Evolutionary conservation across 129 eudicot genomes (phyloP).

Genomic region (Helichrysum umbraculigerum): DNA sequence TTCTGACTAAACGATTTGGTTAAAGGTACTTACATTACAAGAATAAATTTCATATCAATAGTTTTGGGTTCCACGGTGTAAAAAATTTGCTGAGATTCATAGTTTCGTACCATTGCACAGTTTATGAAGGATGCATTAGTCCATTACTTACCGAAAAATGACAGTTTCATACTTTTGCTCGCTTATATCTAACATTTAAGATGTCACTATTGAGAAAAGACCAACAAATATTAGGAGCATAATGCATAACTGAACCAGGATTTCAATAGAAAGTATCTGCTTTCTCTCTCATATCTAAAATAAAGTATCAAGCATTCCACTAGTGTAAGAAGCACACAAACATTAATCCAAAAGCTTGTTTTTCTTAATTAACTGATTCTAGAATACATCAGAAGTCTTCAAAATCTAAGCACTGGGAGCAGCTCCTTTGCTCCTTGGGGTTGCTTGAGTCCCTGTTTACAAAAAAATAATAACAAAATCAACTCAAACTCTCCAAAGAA

Average conservation of each 20-base stretch:
- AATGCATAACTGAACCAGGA: neutral
- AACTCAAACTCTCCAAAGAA: neutral
- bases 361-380: neutral
- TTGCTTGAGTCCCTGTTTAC: slow-evolving; percentile 57
- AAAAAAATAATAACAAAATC: neutral
- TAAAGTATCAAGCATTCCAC: slow-evolving; percentile 3
- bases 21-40: too few relatives aligned
- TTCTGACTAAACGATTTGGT: neutral
- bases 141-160: neutral
- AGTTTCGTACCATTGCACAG: neutral
- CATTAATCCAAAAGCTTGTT: slow-evolving; percentile 28
- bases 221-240: neutral
- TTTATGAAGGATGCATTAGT: neutral
- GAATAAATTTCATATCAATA: neutral
- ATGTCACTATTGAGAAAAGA: neutral
- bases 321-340: slow-evolving; percentile 29
- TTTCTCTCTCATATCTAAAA: slow-evolving; percentile 23
- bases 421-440: slow-evolving; percentile 63
- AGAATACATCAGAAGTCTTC: slow-evolving; percentile 30
- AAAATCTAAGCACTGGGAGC: slow-evolving; percentile 45
- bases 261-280: slow-evolving; percentile 25
- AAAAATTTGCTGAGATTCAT: neutral
- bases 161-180: neutral
- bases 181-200: neutral
- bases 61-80: neutral